phyloP scores from a whole-genome alignment of 1,284 basidiomycete species.

The Inonotus obliquus region DNA sequence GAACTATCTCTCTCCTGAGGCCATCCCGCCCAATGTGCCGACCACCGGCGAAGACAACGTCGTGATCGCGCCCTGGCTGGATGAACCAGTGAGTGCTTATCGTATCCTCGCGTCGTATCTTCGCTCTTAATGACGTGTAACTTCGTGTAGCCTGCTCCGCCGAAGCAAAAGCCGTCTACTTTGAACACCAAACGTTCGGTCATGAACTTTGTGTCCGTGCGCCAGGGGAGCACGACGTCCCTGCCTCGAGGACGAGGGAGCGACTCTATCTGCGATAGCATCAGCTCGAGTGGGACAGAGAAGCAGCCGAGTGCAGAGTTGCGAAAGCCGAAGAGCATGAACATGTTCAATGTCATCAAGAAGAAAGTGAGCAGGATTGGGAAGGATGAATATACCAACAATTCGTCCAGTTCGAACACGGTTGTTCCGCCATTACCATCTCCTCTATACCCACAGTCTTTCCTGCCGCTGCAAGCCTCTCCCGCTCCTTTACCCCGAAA shows the following conservation, averaged over 20 bases:
- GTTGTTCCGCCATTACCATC: conserved; percentile 26
- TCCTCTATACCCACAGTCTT: conserved; percentile 23
- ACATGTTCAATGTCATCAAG: conserved; percentile 28
- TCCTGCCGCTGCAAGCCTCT: conserved; percentile 12
- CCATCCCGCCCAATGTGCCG: conserved; percentile 15
- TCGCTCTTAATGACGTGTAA: neutral
- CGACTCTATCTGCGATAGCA: conserved; percentile 35
- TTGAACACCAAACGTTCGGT: conserved; percentile 39
- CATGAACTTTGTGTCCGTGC: conserved; percentile 30
- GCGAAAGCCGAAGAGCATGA: conserved; percentile 31
- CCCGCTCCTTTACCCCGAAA: conserved; percentile 19
- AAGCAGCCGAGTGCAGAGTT: conserved; percentile 24
- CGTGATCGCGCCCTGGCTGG: conserved; percentile 22
- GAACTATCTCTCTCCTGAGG: conserved; percentile 16
- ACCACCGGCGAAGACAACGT: conserved; percentile 22
- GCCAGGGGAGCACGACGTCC: conserved; percentile 30
- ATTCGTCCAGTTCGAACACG: conserved; percentile 20
- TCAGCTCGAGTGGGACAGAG: conserved; percentile 28
- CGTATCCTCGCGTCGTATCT: neutral
- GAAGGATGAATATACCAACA: conserved; percentile 24
- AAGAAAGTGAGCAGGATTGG: conserved; percentile 30
- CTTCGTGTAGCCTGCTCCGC: conserved; percentile 18
- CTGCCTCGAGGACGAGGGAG: conserved; percentile 32
- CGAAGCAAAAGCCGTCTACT: conserved; percentile 20
- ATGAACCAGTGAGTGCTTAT: conserved; percentile 17